Evolutionary conservation across 2,329 filamentous ascomycete species (phyloP), one percentile per base, ranked within the genome.

Genomic region (Colletotrichum spaethianum): DNA sequence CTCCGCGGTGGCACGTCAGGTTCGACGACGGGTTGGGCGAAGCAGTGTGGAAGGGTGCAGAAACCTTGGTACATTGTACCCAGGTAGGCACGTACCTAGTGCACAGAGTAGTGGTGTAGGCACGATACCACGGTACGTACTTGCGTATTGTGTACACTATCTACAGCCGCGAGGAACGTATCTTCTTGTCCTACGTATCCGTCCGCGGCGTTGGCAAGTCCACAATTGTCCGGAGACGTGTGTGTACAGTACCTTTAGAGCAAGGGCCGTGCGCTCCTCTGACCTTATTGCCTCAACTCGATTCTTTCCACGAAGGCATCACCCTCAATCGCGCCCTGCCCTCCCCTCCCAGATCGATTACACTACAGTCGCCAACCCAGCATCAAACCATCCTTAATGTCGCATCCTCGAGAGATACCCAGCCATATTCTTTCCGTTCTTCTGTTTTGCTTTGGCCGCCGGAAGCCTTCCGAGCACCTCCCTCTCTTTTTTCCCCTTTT

Each of bases 1-100:
- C 70, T 60, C 48, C 59, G 53, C 65, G 48, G 60, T 57, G 68
- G 68, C 46, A 69, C 67, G 70, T 67, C 70, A 73, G 66, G 53
- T 69, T 44, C 26, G 28, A 38, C 57, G 53, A 38, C 46, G 44
- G 61, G 48, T 40, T 64, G 50, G 38, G 55, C 55, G 46, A 42
- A 31, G 46, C 36, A 28, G 33, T n/a, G n/a, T 46, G 56, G 38
- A 26, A 59, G 18, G 36, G 36, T 42, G 20, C 23, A 14, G 36
- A 18, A 28, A 26, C 48, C 48, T 44, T n/a, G 38, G 61, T 67
- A 56, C 57, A 57, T 50, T 28, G 44, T 28, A 71, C 62, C 56
- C 63, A 67, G 26, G 46, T 36, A 60, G 68, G 50, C 67, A 52
- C 52, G 36, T n/a, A n/a, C n/a, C n/a, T n/a, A n/a, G n/a, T n/a